Conservation (phyloP, 2,329 filamentous ascomycete species). For the Epichloe elymi region DNA sequence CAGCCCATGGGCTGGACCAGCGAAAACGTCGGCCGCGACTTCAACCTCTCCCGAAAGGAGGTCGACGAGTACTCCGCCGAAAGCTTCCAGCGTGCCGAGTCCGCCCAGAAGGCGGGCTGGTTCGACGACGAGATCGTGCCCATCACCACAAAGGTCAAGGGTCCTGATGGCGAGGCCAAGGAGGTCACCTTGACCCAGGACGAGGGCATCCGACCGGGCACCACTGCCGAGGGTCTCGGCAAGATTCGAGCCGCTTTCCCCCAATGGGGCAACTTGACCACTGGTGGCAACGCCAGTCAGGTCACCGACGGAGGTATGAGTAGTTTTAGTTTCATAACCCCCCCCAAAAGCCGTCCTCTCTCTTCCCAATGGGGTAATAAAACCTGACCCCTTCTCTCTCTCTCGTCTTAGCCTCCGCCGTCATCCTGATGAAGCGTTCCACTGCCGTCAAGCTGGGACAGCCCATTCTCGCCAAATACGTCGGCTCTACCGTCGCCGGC, state of each 20-base stretch:
- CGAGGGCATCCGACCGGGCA: constrained; percentile 83
- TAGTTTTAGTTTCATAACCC: neutral
- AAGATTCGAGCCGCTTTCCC: constrained; percentile 94
- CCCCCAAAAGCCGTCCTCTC: neutral
- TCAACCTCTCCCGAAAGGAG: constrained; percentile 63
- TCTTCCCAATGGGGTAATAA: neutral
- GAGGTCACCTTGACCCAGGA: constrained; percentile 71
- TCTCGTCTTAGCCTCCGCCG: constrained; percentile 53
- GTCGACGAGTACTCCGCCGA: constrained; percentile 82
- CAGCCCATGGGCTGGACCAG: constrained; percentile 97
- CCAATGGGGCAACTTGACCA: constrained; percentile 73
- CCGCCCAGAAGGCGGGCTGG: constrained; percentile 78
- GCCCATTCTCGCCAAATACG: constrained; percentile 89
- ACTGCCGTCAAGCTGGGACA: constrained; percentile 77
- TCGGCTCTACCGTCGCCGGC: constrained; percentile 80
- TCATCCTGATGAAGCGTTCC: constrained; percentile 89
- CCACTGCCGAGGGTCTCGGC: constrained; percentile 64
- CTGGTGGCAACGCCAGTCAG: constrained; percentile 88
- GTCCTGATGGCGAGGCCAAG: constrained; percentile 66
- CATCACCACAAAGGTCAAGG: constrained; percentile 70
- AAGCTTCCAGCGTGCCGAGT: constrained; percentile 77
- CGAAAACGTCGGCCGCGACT: constrained; percentile 89
- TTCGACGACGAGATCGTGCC: constrained; percentile 92
- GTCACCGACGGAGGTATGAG: constrained; percentile 73
- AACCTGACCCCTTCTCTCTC: neutral